Evolutionary conservation across 768 basidiomycete species (phyloP), one percentile per base, ranked within the genome.

Genomic region (Calocera cornea): DNA sequence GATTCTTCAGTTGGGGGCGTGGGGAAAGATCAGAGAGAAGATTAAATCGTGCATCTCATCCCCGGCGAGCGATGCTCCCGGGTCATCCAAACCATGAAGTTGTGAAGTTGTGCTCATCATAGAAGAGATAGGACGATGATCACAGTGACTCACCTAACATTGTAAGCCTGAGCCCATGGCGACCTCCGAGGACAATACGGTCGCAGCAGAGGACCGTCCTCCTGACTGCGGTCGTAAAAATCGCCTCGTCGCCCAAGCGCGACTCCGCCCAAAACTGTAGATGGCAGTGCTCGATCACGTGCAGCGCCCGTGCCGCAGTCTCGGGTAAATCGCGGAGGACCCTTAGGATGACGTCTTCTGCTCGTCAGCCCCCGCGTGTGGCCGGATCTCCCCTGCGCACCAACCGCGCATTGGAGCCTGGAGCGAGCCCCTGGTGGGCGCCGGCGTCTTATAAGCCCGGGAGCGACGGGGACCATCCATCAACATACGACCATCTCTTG

Each of bases 41-140:
- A 60, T 60, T 60, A 60, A 50, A 19, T 33, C 27, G 24, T 60
- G 31, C 54, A 60, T 60, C 54, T 60, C 54, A 60, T 29, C 54
- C 54, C 19, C 54, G 31, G 54, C 54, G 54, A 60, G 54, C 54
- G 2, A 10, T 29, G 54, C 54, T 60, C 54, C 54, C 31, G 54
- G 19, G 54, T 60, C 54, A 19, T 60, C 54, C 54, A 60, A 60
- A 60, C 54, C 54, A 60, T 60, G 54, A 60, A 60, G 24, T 60
- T 60, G 54, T 60, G 54, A 60, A 60, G 54, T 27, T 60, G 24
- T 60, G 31, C 54, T 60, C 54, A 60, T 60, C 54, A 27, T 60
- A 10, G 5, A 60, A 19, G 8, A 60, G 19, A 24, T 5, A 47
- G 8, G 19, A 47, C 7, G 8, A 47, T 47, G 24, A 24, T 10